Evolutionary conservation across 2,329 filamentous ascomycete genomes (phyloP), one percentile per base, ranked within the genome.

Genomic region (Pseudogymnoascus sp.): DNA sequence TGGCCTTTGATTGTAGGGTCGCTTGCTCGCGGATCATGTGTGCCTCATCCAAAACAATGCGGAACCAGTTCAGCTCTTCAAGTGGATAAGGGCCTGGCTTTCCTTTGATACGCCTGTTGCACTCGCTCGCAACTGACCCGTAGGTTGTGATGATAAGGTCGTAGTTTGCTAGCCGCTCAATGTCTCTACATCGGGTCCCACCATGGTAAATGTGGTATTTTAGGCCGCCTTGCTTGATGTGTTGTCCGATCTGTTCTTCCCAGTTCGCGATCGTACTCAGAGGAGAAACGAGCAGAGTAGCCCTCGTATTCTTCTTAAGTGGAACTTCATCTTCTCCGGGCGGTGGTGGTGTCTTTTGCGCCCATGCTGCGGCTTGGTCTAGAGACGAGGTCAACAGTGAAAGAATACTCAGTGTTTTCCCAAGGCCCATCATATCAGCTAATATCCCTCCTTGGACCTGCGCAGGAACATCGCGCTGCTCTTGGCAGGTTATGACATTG

Each of bases 121-220:
- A 82, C 71, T 97, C 93, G 64, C 88, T 89, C 0, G 90, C 87
- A 21, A 96, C 85, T 0, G 91, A 95, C 39, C 90, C 89, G 71
- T 97, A 99, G 0, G 94, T 97, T 0, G 94, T 97, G 62, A 99
- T 87, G 40, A 99, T 85, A 6, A 97, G 75, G 70, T 97, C 92
- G 68, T 86, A 91, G 35, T 86, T 77, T 0, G 87, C 82, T 13
- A 99, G 82, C 67, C 85, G 82, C 5, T 81, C 78, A 0, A 85
- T 74, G 65, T 92, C 85, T 64, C 87, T 88, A 65, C 84, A 86
- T 5, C 94, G 85, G 67, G 85, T 87, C 0, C 85, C 79, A 2
- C 94, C 94, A 72, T 99, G 94, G 67, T 97, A 97, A 61, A 94
- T 84, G 71, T 94, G 90, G 70, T 85, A 90, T 1, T 78, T 86